Evolutionary conservation across 2,329 filamentous ascomycete genomes (phyloP).

Genomic region (Drechslerella coelobrocha): DNA sequence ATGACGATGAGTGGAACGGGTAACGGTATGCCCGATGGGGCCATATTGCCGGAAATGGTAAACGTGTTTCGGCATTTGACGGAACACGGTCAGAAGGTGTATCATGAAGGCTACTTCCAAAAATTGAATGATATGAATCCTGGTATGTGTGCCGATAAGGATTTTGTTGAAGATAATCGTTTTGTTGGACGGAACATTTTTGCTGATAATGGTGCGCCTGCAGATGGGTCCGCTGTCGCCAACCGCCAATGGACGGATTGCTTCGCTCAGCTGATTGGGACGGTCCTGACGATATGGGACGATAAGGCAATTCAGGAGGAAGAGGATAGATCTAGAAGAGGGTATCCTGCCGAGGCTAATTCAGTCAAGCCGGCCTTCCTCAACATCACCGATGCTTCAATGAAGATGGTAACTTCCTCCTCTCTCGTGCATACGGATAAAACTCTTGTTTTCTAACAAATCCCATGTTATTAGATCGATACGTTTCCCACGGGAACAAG

Average conservation of each 20-base stretch:
- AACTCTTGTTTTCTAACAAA: not conserved
- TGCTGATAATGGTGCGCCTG: slow-evolving; percentile 12
- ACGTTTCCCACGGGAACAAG: slow-evolving; percentile 80
- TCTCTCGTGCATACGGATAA: not conserved
- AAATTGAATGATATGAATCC: slow-evolving; percentile 95
- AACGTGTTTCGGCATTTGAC: slow-evolving; percentile 94
- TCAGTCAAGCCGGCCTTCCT: slow-evolving; percentile 85
- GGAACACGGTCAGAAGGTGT: slow-evolving; percentile 93
- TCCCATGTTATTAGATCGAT: slow-evolving; percentile 69
- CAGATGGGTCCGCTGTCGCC: slow-evolving; percentile 83
- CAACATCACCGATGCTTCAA: slow-evolving; percentile 94
- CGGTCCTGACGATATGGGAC: slow-evolving; percentile 94
- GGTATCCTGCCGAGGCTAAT: slow-evolving; percentile 19
- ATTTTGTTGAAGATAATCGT: not conserved
- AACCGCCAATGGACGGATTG: slow-evolving; percentile 95
- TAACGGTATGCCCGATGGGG: slow-evolving; percentile 56
- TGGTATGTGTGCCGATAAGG: slow-evolving; percentile 67
- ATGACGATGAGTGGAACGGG: slow-evolving; percentile 33
- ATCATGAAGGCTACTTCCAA: slow-evolving; percentile 96
- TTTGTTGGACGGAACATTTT: slow-evolving; percentile 17
- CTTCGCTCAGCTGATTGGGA: slow-evolving; percentile 95
- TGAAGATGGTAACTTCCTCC: slow-evolving; percentile 80
- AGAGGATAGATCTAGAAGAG: slow-evolving; percentile 60
- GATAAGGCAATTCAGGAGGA: slow-evolving; percentile 84
- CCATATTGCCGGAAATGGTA: slow-evolving; percentile 89